A percentile compares a stretch with the other conserved stretches of the same genome.
Conservation (phyloP, 495 filamentous ascomycete genomes). For the Tuber umbilicatum region DNA sequence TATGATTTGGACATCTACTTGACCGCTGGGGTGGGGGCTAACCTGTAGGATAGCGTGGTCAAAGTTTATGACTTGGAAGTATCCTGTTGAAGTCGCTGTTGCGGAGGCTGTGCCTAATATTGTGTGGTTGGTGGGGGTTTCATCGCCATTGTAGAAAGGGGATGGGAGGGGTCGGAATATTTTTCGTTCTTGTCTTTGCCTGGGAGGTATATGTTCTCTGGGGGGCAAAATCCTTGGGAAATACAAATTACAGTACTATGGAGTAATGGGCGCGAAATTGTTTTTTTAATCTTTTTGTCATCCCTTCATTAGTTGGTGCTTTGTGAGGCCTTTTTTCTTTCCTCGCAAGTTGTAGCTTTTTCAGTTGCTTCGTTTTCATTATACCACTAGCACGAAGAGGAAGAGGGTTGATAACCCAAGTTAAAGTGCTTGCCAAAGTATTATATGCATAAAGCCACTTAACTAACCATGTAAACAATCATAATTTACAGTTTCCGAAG, state of each 20-base stretch:
- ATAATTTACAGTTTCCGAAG: conserved; percentile 9
- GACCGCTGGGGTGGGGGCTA: not conserved
- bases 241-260: conserved; percentile 8
- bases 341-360: not conserved
- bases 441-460: not conserved
- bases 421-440: not conserved
- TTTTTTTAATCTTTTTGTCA: not conserved
- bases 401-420: not conserved
- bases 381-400: not conserved
- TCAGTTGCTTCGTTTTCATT: not conserved
- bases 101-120: conserved; percentile 45
- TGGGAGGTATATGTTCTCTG: not conserved
- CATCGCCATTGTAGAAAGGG: conserved; percentile 16
- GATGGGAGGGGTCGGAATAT: not conserved
- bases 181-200: not conserved
- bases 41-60: conserved; percentile 55
- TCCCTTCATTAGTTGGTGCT: not conserved
- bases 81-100: conserved; percentile 59
- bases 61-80: conserved; percentile 71
- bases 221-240: not conserved
- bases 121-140: conserved; percentile 26
- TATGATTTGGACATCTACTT: conserved; percentile 48
- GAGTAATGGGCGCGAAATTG: conserved; percentile 17
- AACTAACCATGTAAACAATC: not conserved
- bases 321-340: not conserved